Evolutionary conservation across 2,329 filamentous ascomycete species (phyloP).

Genomic region (Aspergillus fructus): DNA sequence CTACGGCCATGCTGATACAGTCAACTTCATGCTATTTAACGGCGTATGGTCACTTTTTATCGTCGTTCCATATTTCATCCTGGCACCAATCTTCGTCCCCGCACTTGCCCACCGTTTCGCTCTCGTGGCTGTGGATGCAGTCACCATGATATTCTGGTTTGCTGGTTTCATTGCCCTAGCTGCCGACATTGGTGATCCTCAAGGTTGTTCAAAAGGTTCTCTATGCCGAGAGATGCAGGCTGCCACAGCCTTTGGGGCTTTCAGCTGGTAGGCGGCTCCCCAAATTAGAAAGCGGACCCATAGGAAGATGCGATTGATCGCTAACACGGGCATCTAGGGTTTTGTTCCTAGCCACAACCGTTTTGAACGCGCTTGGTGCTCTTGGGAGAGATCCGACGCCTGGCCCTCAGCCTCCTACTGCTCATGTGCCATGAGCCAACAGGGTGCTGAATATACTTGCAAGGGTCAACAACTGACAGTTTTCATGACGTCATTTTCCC

Average conservation of each 20-base stretch:
- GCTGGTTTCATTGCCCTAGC: constrained; percentile 78
- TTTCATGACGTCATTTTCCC: not conserved
- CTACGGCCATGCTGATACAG: constrained; percentile 49
- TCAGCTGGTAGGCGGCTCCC: constrained; percentile 44
- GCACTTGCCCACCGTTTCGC: constrained; percentile 63
- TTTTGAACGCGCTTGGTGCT: constrained; percentile 50
- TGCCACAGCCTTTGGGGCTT: constrained; percentile 48
- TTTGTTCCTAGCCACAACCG: constrained; percentile 52
- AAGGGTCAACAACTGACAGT: not conserved
- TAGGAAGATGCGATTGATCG: not conserved
- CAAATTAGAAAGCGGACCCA: not conserved
- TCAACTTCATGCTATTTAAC: constrained; percentile 77
- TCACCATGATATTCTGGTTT: constrained; percentile 89
- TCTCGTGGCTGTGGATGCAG: constrained; percentile 64
- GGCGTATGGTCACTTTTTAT: constrained; percentile 73
- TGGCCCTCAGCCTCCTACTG: constrained; percentile 22
- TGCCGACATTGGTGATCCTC: constrained; percentile 56
- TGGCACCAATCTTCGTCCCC: constrained; percentile 64
- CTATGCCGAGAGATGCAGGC: constrained; percentile 61
- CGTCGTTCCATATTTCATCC: constrained; percentile 65
- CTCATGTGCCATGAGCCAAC: constrained; percentile 5
- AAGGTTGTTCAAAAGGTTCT: constrained; percentile 53
- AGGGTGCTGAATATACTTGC: not conserved
- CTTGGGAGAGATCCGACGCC: constrained; percentile 29
- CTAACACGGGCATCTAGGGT: constrained; percentile 24